Base-by-base conservation (phyloP, 2,329 filamentous ascomycete genomes). In the Dryadomyces sulphureus region DNA sequence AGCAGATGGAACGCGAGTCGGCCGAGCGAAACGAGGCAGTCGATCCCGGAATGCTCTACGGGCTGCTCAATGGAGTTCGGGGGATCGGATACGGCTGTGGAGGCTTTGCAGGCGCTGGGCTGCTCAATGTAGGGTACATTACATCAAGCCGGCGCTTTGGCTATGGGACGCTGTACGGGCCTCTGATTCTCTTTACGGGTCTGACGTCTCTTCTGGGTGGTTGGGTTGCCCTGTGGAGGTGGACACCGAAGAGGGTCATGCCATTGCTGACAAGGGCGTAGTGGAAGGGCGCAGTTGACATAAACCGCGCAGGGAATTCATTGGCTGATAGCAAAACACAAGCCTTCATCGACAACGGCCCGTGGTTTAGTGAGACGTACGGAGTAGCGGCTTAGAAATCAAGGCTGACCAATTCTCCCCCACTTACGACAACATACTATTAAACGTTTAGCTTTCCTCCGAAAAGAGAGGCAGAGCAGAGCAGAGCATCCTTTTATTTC, bases 31-130 rank as follows among this genome's bases (percentile, higher is more conserved):
- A 47, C 36, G 45, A 44, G 41, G 19, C 45, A 16, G 14, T 47
- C 12, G 45, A 47, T 21, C 17, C 25, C 12, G 45, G 45, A 1
- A 20, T 47, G 41, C 35, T 47, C n/a, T 44, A 47, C 35, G 45
- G 45, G 17, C 24, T 47, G 24, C 45, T 47, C 12, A 47, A 47
- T 22, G 45, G 45, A 8, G 45, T 34, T 7, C 41, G 41, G 4
- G 45, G 45, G 9, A 9, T 47, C 5, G 45, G 45, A 6, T 47
- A 47, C 22, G 39, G 32, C 8, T 19, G 45, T 21, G 45, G 45
- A 14, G 45, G 45, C n/a, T 21, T 46, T 16, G 41, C 30, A 16
- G 30, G 45, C 20, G 41, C 19, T 4, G 20, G 22, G 2, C 38
- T 47, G 16, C 25, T 47, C 17, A 32, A 40, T 8, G 25, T 27